Percentiles rank a stretch among this genome's conserved stretches.
These are phyloP conservation scores for Fusarium verrucosum DNA, from an alignment of 2,329 filamentous ascomycete species.

Conservation along the genomic window DNA sequence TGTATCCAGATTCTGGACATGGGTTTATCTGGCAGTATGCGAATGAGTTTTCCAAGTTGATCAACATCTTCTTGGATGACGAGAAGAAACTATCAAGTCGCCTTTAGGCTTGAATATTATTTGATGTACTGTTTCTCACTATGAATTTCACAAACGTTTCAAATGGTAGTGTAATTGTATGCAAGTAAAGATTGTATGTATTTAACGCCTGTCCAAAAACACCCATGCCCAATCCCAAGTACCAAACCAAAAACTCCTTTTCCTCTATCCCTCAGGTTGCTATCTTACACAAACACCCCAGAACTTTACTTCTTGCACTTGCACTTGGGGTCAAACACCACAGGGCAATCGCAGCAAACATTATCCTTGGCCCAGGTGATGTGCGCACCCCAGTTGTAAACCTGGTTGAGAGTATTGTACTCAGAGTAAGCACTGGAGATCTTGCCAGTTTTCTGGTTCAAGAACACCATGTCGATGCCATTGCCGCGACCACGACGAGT, in stretches of 20 bases:
- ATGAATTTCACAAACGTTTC: accelerated
- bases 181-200: background rate
- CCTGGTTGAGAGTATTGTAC: constrained; percentile 40
- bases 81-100: constrained; percentile 23
- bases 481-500: constrained; percentile 23
- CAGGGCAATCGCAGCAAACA: constrained; percentile 35
- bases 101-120: constrained; percentile 8
- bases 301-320: constrained; percentile 20
- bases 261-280: background rate
- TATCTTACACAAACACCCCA: background rate
- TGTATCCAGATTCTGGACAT: constrained; percentile 51
- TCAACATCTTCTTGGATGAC: constrained; percentile 48
- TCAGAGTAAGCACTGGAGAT: constrained; percentile 30
- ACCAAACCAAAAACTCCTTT: constrained; percentile 2
- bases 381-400: constrained; percentile 34
- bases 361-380: constrained; percentile 33
- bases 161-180: accelerated
- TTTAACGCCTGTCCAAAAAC: background rate
- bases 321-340: constrained; percentile 27
- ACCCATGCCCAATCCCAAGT: background rate
- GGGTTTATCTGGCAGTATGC: constrained; percentile 51
- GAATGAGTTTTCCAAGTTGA: constrained; percentile 44
- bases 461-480: constrained; percentile 36
- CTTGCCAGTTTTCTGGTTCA: constrained; percentile 22
- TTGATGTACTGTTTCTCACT: accelerated